These are phyloP conservation scores for Hericium alpestre DNA, from an alignment of 768 basidiomycete species.

Conservation along the genomic window DNA sequence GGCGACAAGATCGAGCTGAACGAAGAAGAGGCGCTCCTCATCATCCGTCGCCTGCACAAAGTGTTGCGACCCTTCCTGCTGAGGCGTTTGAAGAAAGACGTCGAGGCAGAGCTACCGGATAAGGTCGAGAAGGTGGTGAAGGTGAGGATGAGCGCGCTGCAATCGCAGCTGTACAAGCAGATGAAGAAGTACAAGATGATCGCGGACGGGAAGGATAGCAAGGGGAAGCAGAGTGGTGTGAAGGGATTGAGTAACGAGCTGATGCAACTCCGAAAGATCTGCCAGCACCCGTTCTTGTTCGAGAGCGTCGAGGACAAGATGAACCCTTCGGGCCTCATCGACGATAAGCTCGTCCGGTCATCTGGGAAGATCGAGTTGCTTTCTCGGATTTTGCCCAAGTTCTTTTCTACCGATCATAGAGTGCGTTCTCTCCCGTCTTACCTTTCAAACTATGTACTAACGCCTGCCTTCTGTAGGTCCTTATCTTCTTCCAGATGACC, in stretches of 20 bases:
- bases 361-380: constrained; percentile 93
- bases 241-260: constrained; percentile 90
- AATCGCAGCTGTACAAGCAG: constrained; percentile 88
- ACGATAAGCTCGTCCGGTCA: constrained; percentile 75
- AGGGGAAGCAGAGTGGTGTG: constrained; percentile 70
- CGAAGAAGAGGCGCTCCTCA: constrained; percentile 97
- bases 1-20: constrained; percentile 98
- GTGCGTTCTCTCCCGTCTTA: constrained; percentile 28
- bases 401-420: constrained; percentile 86
- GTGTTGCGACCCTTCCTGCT: constrained; percentile 92
- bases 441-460: not conserved
- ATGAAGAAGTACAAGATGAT: constrained; percentile 99
- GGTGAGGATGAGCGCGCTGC: constrained; percentile 86
- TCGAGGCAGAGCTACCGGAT: constrained; percentile 90
- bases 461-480: constrained; percentile 40
- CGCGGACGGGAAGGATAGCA: constrained; percentile 65
- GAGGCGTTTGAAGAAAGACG: constrained; percentile 89
- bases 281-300: constrained; percentile 95
- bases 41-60: constrained; percentile 93
- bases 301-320: constrained; percentile 92
- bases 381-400: constrained; percentile 85
- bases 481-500: constrained; percentile 99
- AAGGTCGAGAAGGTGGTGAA: constrained; percentile 98
- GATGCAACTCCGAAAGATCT: constrained; percentile 97
- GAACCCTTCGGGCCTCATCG: constrained; percentile 70